Evolutionary conservation across 768 basidiomycete species (phyloP).

Genomic region (Pleurotus platypus): DNA sequence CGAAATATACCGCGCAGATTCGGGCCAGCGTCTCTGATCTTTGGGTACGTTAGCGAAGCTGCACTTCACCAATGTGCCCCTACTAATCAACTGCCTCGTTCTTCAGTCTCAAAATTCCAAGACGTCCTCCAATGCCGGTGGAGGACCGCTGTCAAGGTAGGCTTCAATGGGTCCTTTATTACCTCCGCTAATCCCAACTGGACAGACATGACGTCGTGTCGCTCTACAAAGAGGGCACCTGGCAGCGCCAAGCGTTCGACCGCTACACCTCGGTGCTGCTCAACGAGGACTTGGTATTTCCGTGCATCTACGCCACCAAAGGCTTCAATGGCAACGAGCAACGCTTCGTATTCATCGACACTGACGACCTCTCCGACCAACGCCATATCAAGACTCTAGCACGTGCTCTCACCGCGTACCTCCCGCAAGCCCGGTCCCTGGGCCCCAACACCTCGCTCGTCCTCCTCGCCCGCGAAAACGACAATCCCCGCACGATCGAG

Average conservation of each 20-base stretch:
- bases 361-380: constrained; percentile 16
- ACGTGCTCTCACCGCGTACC: constrained; percentile 13
- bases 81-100: background rate
- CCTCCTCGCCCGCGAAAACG: constrained; percentile 17
- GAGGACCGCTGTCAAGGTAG: constrained; percentile 17
- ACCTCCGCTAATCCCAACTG: too few relatives aligned
- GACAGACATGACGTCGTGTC: constrained; percentile 11
- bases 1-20: background rate
- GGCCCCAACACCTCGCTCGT: constrained; percentile 19
- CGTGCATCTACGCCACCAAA: constrained; percentile 20
- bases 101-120: too few relatives aligned
- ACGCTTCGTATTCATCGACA: constrained; percentile 17
- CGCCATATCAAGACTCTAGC: constrained; percentile 15
- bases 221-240: constrained; percentile 15
- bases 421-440: constrained; percentile 15
- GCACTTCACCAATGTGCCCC: background rate
- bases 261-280: constrained; percentile 14
- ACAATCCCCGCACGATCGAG: constrained; percentile 14
- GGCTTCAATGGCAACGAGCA: constrained; percentile 19
- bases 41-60: background rate
- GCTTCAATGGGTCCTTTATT: background rate
- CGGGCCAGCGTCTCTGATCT: background rate
- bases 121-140: background rate
- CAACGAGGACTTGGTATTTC: constrained; percentile 18
- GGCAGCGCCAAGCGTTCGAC: constrained; percentile 18